Percentiles rank a stretch among this genome's conserved stretches.
These are phyloP conservation scores for Setomelanomma holmii DNA, from an alignment of 2,329 filamentous ascomycete species.

Conservation along the genomic window DNA sequence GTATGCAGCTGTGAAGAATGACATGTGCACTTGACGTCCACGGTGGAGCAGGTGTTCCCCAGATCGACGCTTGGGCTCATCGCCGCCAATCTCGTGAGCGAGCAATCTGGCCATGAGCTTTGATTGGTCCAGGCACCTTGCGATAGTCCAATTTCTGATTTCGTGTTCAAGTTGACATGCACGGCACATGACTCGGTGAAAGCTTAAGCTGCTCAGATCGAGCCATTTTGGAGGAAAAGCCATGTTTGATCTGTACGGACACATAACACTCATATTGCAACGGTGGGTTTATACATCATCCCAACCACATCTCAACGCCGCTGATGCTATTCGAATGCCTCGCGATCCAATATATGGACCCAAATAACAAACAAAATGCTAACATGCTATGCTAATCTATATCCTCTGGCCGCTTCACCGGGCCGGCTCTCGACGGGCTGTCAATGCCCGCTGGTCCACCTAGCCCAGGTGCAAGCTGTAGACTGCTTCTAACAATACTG, in stretches of 20 bases:
- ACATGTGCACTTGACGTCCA: conserved; percentile 3
- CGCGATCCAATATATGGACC: conserved; percentile 7
- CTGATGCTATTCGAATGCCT: conserved; percentile 22
- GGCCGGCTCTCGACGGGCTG: conserved; percentile 44
- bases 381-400: conserved; percentile 41
- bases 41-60: too few relatives aligned
- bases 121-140: too few relatives aligned
- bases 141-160: too few relatives aligned
- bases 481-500: conserved; percentile 45
- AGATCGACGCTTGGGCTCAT: neutral
- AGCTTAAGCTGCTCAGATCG: too few relatives aligned
- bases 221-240: too few relatives aligned
- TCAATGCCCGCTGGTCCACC: conserved; percentile 24
- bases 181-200: too few relatives aligned
- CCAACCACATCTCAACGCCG: conserved; percentile 22
- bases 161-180: too few relatives aligned
- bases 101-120: neutral
- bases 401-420: conserved; percentile 56
- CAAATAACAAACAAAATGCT: neutral
- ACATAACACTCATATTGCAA: too few relatives aligned
- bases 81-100: neutral
- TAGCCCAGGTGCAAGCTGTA: conserved; percentile 44
- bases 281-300: too few relatives aligned
- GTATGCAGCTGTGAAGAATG: neutral
- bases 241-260: too few relatives aligned